Base-by-base conservation (phyloP, 768 basidiomycete species). In the Lyophyllum shimeji region DNA sequence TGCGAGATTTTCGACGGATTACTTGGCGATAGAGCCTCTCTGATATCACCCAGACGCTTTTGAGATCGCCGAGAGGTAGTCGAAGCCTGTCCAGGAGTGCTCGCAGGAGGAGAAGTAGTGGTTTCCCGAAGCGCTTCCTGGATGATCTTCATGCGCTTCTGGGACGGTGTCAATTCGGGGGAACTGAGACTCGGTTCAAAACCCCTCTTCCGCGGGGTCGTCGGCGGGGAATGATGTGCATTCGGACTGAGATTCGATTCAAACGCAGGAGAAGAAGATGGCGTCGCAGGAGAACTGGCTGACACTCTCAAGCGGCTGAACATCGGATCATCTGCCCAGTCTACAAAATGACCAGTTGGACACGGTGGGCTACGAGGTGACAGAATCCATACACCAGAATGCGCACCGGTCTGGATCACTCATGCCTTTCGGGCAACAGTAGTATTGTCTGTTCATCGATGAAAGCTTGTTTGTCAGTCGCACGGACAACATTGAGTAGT, bases 371-470 rank as follows among this genome's bases (percentile, higher is more conserved):
- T 15, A 33, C 49, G 12, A 56, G 18, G 21, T 15, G 23, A 24
- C 33, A n/a, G 34, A 34, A 39, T 15, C 58, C 68, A 23, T 58
- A 79, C 79, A 62, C 31, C 69, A 81, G 55, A 77, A 82, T 0
- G 46, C 34, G 56, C 76, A 76, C 13, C 58, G 62, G 11, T 63
- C 57, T 7, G 64, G 58, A 33, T 67, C 61, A 33, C 57, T 61
- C 18, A 43, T 39, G 43, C 50, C n/a, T 52, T 67, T 67, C 6
- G 62, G 43, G 53, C 80, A 82, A n/a, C 37, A 42, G 48, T 74
- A 80, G 65, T 74, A 82, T 45, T 60, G 2, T 50, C 69, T 58
- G 69, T 7, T 18, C 18, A n/a, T 9, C 3, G 46, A 46, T 40
- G 43, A 46, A 31, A 33, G 31, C 8, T 46, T 7, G 11, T n/a